Conservation (phyloP, 345 rosid genomes). For the Eucalyptus paniculata region DNA sequence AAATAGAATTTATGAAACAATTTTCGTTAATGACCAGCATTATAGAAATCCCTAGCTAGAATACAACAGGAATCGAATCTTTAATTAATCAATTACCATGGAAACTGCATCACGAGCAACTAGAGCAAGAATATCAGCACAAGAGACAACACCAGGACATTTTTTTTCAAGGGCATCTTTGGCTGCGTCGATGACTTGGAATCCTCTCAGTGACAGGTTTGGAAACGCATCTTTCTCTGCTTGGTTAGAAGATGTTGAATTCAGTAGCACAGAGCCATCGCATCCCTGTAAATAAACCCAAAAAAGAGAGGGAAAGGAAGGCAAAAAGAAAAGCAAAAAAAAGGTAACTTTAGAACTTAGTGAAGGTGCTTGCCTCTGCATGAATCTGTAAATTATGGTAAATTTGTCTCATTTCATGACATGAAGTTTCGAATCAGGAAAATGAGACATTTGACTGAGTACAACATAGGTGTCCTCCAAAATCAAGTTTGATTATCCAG, state of each 20-base stretch:
- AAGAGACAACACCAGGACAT: slow-evolving; percentile 75
- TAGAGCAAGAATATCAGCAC: slow-evolving; percentile 62
- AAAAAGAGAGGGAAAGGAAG: background rate
- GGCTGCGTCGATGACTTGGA: slow-evolving; percentile 33
- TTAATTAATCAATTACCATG: slow-evolving; percentile 9
- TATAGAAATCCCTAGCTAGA: background rate
- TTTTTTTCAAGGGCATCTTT: slow-evolving; percentile 44
- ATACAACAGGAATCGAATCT: background rate
- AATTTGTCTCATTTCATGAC: background rate
- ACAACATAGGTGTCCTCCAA: background rate
- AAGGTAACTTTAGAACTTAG: background rate
- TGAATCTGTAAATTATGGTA: background rate
- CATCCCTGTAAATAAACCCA: slow-evolving; percentile 38
- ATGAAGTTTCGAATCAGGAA: background rate
- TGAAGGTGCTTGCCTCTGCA: background rate
- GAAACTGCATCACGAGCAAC: slow-evolving; percentile 43
- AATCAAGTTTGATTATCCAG: background rate
- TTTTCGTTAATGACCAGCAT: background rate
- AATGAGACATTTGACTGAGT: background rate
- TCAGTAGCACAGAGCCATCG: slow-evolving; percentile 59
- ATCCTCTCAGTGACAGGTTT: slow-evolving; percentile 49
- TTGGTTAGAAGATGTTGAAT: slow-evolving; percentile 7
- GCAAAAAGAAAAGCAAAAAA: too few species aligned
- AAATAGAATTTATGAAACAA: background rate
- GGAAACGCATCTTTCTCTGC: slow-evolving; percentile 3